phyloP scores from a whole-genome alignment of 164 flowering plant species.

The Litsea cubeba region DNA sequence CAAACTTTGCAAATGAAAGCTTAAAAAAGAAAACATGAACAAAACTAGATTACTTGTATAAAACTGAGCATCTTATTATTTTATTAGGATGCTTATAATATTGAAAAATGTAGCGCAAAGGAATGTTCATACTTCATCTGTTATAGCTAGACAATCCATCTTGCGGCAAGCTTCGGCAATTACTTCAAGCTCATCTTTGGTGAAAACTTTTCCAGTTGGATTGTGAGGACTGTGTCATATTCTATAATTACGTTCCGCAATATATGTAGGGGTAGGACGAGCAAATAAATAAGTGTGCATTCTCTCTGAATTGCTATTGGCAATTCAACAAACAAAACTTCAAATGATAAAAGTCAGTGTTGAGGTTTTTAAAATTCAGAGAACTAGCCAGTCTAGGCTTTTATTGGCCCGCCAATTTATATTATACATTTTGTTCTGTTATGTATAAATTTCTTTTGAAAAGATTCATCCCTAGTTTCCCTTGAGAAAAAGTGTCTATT shows the following conservation, averaged over 20 bases:
- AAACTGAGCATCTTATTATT: neutral
- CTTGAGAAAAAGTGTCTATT: neutral
- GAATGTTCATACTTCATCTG: slow-evolving; percentile 68
- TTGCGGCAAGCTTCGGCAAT: slow-evolving; percentile 66
- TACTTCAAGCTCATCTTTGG: slow-evolving; percentile 57
- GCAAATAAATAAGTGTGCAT: no score
- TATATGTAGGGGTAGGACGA: no score
- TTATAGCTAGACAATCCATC: slow-evolving; percentile 68
- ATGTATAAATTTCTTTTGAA: no score
- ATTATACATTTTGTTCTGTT: no score
- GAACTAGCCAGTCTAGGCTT: no score
- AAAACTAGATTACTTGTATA: neutral
- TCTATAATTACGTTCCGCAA: no score
- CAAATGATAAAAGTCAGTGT: no score
- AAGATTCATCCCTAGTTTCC: neutral
- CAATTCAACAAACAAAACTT: no score
- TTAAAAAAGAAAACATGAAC: neutral
- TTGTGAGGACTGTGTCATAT: slow-evolving; percentile 67
- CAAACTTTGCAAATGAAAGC: neutral
- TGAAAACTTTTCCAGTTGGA: slow-evolving; percentile 89
- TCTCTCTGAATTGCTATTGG: no score
- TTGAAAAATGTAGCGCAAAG: slow-evolving; percentile 14
- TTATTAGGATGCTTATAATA: neutral
- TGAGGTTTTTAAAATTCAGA: no score
- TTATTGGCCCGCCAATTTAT: no score